Evolutionary conservation across 768 basidiomycete genomes (phyloP), one percentile per base, ranked within the genome.

Genomic region (Tricholoma furcatifolium): DNA sequence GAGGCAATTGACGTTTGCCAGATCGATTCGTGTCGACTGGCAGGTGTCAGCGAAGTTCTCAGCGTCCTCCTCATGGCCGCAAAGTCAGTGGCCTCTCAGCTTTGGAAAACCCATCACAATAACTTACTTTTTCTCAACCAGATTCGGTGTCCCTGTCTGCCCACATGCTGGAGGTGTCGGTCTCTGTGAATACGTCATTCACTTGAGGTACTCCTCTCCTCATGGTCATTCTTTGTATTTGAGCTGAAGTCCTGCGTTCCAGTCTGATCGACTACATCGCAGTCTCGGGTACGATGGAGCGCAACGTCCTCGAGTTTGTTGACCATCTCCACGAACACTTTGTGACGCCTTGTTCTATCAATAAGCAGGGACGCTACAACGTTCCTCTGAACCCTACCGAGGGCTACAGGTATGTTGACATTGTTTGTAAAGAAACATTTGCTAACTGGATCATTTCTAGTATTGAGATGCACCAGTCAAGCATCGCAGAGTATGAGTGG

Each of bases 241-340:
- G 11, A 17, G 20, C 51, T 58, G 11, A 49, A 17, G 17, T 38
- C 20, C 40, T 40, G 38, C 32, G 12, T 18, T 15, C 7, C 23
- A 88, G 88, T 51, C 70, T 97, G 61, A 97, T 98, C 65, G 95
- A 98, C 70, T 98, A 95, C 65, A 90, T 98, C 60, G 83, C 82
- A 55, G 76, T 98, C 50, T 95, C 93, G 1, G 95, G 93, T 2
- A 81, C 85, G 17, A 95, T 95, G 86, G 93, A 95, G 60, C 82
- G 90, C 45, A 97, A 98, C 65, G 95, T 97, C 4, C 84, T 98
- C 36, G 94, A 93, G 69, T 91, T 83, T 57, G 88, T 86, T 30
- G 87, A 93, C 65, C 95, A 97, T 67, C 76, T 98, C 35, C 95
- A 98, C 70, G 93, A 98, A 63, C 91, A 97, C 66, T 98, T 97